Evolutionary conservation across 1,284 basidiomycete species (phyloP), one percentile per base, ranked within the genome.

Genomic region (Malassezia vespertilionis): DNA sequence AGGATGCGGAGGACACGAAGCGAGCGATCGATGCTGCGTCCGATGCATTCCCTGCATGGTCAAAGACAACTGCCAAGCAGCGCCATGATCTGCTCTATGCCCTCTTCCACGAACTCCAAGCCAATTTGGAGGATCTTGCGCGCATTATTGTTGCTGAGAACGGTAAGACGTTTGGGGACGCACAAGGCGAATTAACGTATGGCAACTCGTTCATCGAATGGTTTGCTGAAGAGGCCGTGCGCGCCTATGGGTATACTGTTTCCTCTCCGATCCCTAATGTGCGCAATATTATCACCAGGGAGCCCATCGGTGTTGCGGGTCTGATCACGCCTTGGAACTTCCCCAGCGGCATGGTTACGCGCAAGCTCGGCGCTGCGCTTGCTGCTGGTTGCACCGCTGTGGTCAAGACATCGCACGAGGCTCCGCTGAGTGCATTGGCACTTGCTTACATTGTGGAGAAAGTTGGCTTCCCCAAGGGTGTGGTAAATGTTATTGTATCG

Each of bases 391-490:
- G 93, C 72, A 96, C 91, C 0, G 78, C 82, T 1, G 90, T 99
- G 44, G 81, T 96, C 72, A 97, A 99, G 70, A 89, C 90, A 2
- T 83, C 93, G 2, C 80, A 89, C 1, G 91, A 99, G 74, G 90
- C 93, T 0, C 93, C 93, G 0, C 93, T 86, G 74, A 89, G 88
- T 28, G 82, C 83, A 14, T 78, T 97, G 17, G 93, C 91, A 4
- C 75, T 93, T 14, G 81, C 79, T 6, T 85, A 90, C 73, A 79
- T 95, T 22, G 80, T 82, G 14, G 77, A 78, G 39, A 81, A 87
- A 47, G 91, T 90, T 10, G 91, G 90, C 33, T 76, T 97, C 37
- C 91, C 93, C 11, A 81, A 85, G 43, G 93, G 93, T 41, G 90
- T 96, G 34, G 81, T 99, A 72, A 96, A 97, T 72, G 78, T 95